Conservation (phyloP, 257 asterid genomes). For the Przewalskia tangutica region DNA sequence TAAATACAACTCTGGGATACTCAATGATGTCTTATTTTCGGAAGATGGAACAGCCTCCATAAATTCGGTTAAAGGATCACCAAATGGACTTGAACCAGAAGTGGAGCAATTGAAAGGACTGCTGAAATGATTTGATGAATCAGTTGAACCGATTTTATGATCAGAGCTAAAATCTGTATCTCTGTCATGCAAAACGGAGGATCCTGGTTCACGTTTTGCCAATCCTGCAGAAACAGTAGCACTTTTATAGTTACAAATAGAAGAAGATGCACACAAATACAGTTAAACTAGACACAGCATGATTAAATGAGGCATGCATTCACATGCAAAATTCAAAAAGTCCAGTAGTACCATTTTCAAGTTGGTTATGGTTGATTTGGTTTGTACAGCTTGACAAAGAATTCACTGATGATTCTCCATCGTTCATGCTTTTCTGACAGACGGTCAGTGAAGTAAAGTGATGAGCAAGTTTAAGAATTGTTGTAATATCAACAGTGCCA, state of each 20-base stretch:
- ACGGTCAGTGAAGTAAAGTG: background rate
- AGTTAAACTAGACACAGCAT: background rate
- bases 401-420: background rate
- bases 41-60: constrained; percentile 13
- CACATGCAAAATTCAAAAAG: background rate
- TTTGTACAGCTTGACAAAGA: constrained; percentile 1
- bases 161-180: constrained; percentile 3
- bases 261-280: background rate
- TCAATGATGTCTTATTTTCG: background rate
- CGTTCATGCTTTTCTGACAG: background rate
- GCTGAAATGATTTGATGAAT: background rate
- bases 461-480: constrained; percentile 11
- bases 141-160: background rate
- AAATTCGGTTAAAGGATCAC: constrained; percentile 1
- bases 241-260: background rate
- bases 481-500: constrained; percentile 5
- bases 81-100: background rate
- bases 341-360: background rate
- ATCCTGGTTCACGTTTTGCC: background rate
- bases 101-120: background rate
- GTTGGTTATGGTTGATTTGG: background rate
- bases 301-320: background rate
- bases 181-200: constrained; percentile 3
- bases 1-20: constrained; percentile 17
- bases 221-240: constrained; percentile 1